Conservation (phyloP, 495 filamentous ascomycete species). For the Aspergillus hancockii region DNA sequence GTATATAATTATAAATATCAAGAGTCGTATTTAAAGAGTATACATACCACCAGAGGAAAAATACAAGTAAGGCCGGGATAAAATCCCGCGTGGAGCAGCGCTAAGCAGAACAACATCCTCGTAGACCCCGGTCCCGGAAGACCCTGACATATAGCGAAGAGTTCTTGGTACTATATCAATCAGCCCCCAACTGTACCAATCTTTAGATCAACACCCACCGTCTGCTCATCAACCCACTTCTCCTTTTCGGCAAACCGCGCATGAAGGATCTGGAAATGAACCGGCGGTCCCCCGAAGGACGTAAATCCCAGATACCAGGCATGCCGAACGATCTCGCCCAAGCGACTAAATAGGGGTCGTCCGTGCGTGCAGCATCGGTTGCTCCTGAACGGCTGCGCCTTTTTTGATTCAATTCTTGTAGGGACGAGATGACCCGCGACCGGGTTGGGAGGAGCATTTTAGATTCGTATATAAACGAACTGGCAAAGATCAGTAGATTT, state of each 20-base stretch:
- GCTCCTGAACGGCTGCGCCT: constrained; percentile 7
- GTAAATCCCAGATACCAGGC: constrained; percentile 73
- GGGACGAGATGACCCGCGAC: constrained; percentile 6
- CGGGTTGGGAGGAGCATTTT: constrained; percentile 13
- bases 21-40: neutral
- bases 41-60: constrained; percentile 67
- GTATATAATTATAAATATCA: constrained; percentile 14
- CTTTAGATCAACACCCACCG: constrained; percentile 37
- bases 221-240: constrained; percentile 76
- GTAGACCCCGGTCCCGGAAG: constrained; percentile 76
- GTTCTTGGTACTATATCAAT: constrained; percentile 65
- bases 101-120: constrained; percentile 80
- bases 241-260: constrained; percentile 63
- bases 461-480: neutral
- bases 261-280: constrained; percentile 71
- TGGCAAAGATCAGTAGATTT: neutral
- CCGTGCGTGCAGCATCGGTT: neutral
- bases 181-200: neutral
- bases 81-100: constrained; percentile 66
- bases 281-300: constrained; percentile 69
- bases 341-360: constrained; percentile 8
- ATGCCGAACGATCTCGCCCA: constrained; percentile 41
- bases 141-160: constrained; percentile 79
- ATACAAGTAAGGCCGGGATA: constrained; percentile 60
- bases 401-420: constrained; percentile 5